Conservation (phyloP, 495 filamentous ascomycete species). For the Neurospora terricola region DNA sequence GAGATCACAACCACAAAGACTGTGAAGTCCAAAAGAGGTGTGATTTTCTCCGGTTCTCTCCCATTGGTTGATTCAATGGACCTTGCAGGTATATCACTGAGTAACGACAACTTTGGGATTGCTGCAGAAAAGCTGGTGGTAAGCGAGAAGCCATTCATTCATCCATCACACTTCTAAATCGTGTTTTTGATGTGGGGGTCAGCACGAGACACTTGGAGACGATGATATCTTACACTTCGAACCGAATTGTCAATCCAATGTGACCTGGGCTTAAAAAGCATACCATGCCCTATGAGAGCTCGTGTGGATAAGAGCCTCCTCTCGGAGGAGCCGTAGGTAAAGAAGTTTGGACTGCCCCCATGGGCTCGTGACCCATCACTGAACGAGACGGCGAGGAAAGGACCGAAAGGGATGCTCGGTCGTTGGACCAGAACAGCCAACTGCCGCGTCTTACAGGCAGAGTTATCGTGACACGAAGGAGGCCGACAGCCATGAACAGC, state of each 20-base stretch:
- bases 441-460: neutral
- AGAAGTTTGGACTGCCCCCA: neutral
- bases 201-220: neutral
- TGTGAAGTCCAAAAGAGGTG: neutral
- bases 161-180: neutral
- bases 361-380: neutral
- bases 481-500: neutral
- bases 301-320: neutral
- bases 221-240: neutral
- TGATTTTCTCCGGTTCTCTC: neutral
- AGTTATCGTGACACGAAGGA: slow-evolving; percentile 1
- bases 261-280: neutral
- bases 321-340: slow-evolving; percentile 3
- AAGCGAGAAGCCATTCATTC: slow-evolving; percentile 4
- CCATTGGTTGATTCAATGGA: neutral
- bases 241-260: neutral
- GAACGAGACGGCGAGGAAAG: slow-evolving; percentile 6
- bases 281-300: neutral
- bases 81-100: neutral
- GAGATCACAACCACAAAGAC: neutral
- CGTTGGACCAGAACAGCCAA: neutral
- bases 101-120: neutral
- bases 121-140: slow-evolving; percentile 7
- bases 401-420: neutral
- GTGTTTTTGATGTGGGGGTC: neutral